These are phyloP conservation scores for Dryas drummondii DNA, from an alignment of 306 rosid genomes.

Conservation along the genomic window DNA sequence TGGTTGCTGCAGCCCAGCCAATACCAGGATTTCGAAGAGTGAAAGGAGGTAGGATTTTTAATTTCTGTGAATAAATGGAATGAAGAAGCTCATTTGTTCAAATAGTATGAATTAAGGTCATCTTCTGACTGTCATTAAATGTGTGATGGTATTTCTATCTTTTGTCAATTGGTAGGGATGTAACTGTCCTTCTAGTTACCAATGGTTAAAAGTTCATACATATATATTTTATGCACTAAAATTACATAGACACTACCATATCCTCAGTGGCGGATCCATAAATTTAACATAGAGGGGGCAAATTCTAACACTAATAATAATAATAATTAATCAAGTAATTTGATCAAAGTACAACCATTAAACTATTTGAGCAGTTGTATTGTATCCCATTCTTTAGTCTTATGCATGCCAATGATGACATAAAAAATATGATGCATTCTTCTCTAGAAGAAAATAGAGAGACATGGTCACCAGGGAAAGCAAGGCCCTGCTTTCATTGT, in stretches of 20 bases:
- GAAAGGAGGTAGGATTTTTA: constrained; percentile 69
- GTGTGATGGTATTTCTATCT: background rate
- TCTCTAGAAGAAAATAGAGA: too few relatives aligned
- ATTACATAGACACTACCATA: background rate
- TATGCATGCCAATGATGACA: too few relatives aligned
- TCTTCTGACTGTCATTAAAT: background rate
- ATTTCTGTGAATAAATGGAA: background rate
- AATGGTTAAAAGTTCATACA: background rate
- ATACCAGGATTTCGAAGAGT: constrained; percentile 92
- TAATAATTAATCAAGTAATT: too few relatives aligned
- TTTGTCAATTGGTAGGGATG: background rate
- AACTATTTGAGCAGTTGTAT: too few relatives aligned
- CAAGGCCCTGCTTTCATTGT: too few relatives aligned
- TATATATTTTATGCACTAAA: background rate
- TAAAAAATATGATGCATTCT: too few relatives aligned
- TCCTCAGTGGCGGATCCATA: too few relatives aligned
- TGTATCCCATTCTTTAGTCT: too few relatives aligned
- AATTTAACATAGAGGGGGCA: too few relatives aligned
- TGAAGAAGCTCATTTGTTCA: background rate
- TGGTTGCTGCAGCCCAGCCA: constrained; percentile 91
- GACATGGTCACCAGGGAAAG: too few relatives aligned
- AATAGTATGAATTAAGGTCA: background rate
- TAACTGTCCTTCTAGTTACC: background rate
- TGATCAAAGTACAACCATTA: too few relatives aligned
- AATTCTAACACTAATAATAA: too few relatives aligned